Percentiles rank a stretch among this genome's conserved stretches.
Conservation (phyloP, 495 filamentous ascomycete species). For the Penicillium robsamsonii region DNA sequence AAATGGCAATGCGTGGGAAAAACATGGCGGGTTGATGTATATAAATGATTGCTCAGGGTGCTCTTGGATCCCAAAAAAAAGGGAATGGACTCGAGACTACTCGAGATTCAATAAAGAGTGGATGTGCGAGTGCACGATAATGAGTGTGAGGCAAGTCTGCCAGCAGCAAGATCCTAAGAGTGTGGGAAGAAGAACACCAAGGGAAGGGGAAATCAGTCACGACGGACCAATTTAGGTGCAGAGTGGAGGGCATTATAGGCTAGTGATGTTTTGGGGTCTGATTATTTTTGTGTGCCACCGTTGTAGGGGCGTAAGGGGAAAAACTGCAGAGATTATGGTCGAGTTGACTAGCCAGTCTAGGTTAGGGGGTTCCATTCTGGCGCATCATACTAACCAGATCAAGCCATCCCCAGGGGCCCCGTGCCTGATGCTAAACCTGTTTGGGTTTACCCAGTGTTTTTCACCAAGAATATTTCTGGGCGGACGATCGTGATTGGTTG, state of each 20-base stretch:
- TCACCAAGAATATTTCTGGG: not conserved
- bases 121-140: slow-evolving; percentile 39
- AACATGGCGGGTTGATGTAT: slow-evolving; percentile 23
- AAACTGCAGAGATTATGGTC: slow-evolving; percentile 19
- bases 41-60: slow-evolving; percentile 4
- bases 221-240: slow-evolving; percentile 13
- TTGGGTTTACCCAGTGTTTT: not conserved
- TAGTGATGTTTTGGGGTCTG: slow-evolving; percentile 14
- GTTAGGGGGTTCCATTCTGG: slow-evolving; percentile 9
- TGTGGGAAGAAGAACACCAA: not conserved
- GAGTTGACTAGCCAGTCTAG: slow-evolving; percentile 8
- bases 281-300: slow-evolving; percentile 9
- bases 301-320: slow-evolving; percentile 21
- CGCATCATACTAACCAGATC: not conserved
- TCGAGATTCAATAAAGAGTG: slow-evolving; percentile 31
- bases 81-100: slow-evolving; percentile 21
- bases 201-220: slow-evolving; percentile 12
- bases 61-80: slow-evolving; percentile 10
- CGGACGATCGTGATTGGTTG: slow-evolving; percentile 2
- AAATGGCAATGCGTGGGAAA: slow-evolving; percentile 22
- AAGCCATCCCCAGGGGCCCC: slow-evolving; percentile 12
- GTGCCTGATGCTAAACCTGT: slow-evolving; percentile 17
- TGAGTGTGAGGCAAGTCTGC: slow-evolving; percentile 22
- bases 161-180: slow-evolving; percentile 11
- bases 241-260: slow-evolving; percentile 17